phyloP scores from a whole-genome alignment of 441 rosid species.

The Hypseocharis bilobata region DNA sequence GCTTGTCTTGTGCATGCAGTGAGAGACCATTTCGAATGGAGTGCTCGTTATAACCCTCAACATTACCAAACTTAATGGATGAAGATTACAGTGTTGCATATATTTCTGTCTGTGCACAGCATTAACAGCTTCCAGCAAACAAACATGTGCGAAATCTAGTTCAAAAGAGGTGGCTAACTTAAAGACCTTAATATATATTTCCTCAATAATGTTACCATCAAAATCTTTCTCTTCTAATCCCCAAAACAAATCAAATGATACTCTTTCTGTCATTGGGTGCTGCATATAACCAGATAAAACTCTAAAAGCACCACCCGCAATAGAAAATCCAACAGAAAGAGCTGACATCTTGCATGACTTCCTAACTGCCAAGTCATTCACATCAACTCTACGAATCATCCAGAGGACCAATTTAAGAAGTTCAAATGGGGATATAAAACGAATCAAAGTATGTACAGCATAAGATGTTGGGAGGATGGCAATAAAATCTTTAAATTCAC shows the following conservation, averaged over 20 bases:
- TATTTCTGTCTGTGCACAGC: conserved; percentile 37
- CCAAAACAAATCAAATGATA: conserved; percentile 45
- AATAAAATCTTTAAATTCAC: conserved; percentile 32
- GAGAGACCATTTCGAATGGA: conserved; percentile 52
- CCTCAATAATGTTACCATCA: conserved; percentile 46
- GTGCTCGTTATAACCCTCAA: conserved; percentile 48
- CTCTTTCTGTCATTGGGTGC: conserved; percentile 37
- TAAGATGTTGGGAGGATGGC: conserved; percentile 49
- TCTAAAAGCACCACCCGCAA: conserved; percentile 63
- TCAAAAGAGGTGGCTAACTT: conserved; percentile 42
- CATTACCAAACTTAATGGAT: conserved; percentile 48
- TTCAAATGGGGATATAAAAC: conserved; percentile 56
- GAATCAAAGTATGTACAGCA: conserved; percentile 45
- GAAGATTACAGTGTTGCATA: conserved; percentile 33
- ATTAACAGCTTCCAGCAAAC: conserved; percentile 56
- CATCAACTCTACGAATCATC: conserved; percentile 43
- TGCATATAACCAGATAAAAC: conserved; percentile 43
- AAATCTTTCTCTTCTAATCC: conserved; percentile 36
- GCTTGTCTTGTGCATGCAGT: conserved; percentile 42
- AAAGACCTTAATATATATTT: conserved; percentile 47
- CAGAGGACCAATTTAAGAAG: conserved; percentile 52
- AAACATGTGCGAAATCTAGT: conserved; percentile 43
- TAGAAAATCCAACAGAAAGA: conserved; percentile 47
- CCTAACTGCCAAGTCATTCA: conserved; percentile 24
- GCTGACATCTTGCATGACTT: conserved; percentile 28